These are phyloP conservation scores for Alternaria triticina DNA, from an alignment of 2,329 filamentous ascomycete species.

Conservation along the genomic window DNA sequence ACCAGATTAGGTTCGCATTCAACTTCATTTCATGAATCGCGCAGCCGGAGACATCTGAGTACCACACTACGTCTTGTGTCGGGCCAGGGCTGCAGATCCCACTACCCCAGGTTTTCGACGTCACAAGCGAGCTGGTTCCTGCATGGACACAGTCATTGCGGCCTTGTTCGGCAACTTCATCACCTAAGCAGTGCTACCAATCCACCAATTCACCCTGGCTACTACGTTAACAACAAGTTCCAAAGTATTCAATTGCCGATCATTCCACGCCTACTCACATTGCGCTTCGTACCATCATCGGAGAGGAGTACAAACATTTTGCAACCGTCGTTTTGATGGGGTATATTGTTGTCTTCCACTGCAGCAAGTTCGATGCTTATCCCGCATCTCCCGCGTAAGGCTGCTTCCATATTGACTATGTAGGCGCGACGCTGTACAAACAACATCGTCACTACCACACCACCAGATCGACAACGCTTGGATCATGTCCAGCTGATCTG, in stretches of 20 bases:
- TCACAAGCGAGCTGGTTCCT: slow-evolving; percentile 7
- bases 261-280: not conserved
- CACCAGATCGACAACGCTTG: not conserved
- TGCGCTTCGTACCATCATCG: not conserved
- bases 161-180: not conserved
- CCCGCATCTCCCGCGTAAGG: not conserved
- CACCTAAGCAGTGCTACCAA: not conserved
- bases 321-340: not conserved
- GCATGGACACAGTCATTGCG: not conserved
- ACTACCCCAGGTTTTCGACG: not conserved
- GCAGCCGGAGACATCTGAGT: not conserved
- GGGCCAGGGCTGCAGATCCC: not conserved
- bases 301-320: not conserved
- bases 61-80: not conserved
- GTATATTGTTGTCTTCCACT: not conserved
- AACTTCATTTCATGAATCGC: not conserved
- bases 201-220: not conserved
- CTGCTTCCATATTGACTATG: not conserved
- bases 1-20: not conserved
- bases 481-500: not conserved
- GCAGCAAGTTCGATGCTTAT: too few relatives aligned
- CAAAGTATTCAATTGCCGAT: not conserved
- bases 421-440: not conserved
- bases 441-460: not conserved
- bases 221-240: not conserved